Evolutionary conservation across 805 yeast genomes (phyloP).

Genomic region (Saturnispora halmiae): DNA sequence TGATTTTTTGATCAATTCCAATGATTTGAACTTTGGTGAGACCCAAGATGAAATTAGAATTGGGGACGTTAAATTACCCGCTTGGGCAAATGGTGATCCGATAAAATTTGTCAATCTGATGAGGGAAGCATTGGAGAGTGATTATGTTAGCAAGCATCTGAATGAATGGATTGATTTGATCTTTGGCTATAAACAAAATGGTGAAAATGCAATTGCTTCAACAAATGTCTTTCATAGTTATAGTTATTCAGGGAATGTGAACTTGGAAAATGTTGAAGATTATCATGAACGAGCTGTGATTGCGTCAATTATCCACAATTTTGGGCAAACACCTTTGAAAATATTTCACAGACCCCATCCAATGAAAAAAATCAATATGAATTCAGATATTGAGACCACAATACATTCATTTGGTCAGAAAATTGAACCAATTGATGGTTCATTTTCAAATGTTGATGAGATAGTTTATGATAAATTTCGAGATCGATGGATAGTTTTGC

Average conservation of each 20-base stretch:
- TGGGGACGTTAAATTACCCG: constrained; percentile 61
- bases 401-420: no score
- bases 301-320: constrained; percentile 80
- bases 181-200: constrained; percentile 75
- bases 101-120: constrained; percentile 62
- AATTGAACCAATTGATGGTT: no score
- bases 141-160: constrained; percentile 65
- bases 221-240: constrained; percentile 76
- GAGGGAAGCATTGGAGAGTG: constrained; percentile 76
- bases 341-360: constrained; percentile 66
- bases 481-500: constrained; percentile 44
- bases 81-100: constrained; percentile 79
- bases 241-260: constrained; percentile 77
- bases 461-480: constrained; percentile 29
- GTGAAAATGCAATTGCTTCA: constrained; percentile 54
- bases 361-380: constrained; percentile 30
- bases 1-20: constrained; percentile 61
- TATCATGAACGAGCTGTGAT: constrained; percentile 66
- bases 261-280: constrained; percentile 64
- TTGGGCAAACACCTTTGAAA: constrained; percentile 83
- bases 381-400: no score
- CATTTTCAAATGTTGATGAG: constrained; percentile 2
- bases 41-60: constrained; percentile 52
- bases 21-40: constrained; percentile 60
- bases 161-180: constrained; percentile 82